These are phyloP conservation scores for Puya raimondii DNA, from an alignment of 176 grass and related monocot genomes.

Conservation along the genomic window DNA sequence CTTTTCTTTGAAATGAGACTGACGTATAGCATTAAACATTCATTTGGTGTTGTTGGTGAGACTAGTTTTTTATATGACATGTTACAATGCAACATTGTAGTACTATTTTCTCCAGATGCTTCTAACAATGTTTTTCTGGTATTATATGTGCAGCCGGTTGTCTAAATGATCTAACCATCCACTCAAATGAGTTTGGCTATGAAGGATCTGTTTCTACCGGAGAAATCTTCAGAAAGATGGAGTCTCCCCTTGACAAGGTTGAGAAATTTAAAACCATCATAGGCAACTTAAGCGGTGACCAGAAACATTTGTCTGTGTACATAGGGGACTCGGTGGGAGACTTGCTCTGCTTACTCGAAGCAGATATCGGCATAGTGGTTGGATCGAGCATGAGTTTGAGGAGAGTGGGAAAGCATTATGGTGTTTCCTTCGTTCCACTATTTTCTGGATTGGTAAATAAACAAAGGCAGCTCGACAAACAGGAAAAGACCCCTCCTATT, in stretches of 20 bases:
- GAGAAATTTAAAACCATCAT: conserved; percentile 62
- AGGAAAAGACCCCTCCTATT: conserved; percentile 22
- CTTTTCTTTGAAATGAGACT: too few relatives aligned
- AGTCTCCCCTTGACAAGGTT: conserved; percentile 74
- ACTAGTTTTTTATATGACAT: neutral
- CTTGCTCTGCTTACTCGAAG: conserved; percentile 88
- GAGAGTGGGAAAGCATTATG: conserved; percentile 76
- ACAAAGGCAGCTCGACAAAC: conserved; percentile 39
- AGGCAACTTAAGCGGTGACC: conserved; percentile 11
- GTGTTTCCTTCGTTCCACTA: conserved; percentile 68
- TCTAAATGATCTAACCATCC: conserved; percentile 67
- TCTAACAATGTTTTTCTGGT: neutral
- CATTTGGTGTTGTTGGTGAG: neutral
- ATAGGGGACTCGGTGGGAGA: conserved; percentile 90
- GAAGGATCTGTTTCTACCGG: conserved; percentile 81
- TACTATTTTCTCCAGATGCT: neutral
- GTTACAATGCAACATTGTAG: neutral
- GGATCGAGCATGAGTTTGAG: conserved; percentile 75
- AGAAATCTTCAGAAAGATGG: conserved; percentile 63
- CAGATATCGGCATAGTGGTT: conserved; percentile 88
- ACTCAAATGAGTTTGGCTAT: conserved; percentile 87
- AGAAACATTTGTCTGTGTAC: conserved; percentile 46
- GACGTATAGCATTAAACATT: neutral
- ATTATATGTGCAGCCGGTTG: conserved; percentile 59
- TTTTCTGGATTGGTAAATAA: conserved; percentile 61